phyloP scores from a whole-genome alignment of 2,329 filamentous ascomycete species.

The Cryphonectria parasitica region DNA sequence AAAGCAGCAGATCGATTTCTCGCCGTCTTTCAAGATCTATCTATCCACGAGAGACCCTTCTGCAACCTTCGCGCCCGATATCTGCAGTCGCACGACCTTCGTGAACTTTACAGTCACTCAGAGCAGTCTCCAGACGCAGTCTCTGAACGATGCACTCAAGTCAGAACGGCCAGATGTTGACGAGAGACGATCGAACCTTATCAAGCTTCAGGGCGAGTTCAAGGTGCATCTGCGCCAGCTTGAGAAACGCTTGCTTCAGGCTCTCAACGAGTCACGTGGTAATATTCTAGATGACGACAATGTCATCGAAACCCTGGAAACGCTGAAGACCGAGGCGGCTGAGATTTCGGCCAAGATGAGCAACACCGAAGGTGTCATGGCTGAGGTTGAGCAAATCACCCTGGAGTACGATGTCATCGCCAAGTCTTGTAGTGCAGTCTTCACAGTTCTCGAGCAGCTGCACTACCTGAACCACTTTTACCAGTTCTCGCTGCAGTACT shows the following conservation, averaged over 20 bases:
- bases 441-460: conserved; percentile 93
- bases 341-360: conserved; percentile 96
- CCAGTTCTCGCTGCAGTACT: conserved; percentile 98
- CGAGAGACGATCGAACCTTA: conserved; percentile 92
- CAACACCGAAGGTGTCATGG: conserved; percentile 97
- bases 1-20: conserved; percentile 99
- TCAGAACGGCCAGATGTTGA: conserved; percentile 97
- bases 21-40: conserved; percentile 92
- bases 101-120: conserved; percentile 99
- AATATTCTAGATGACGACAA: conserved; percentile 99
- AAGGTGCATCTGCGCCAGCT: conserved; percentile 96
- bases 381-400: conserved; percentile 94
- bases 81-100: conserved; percentile 97
- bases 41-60: conserved; percentile 95
- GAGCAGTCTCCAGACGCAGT: conserved; percentile 97
- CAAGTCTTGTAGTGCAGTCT: conserved; percentile 93
- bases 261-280: conserved; percentile 94
- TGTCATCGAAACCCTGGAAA: conserved; percentile 97
- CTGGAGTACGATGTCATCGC: conserved; percentile 93
- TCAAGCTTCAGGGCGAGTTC: conserved; percentile 99
- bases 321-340: conserved; percentile 93
- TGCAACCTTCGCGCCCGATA: conserved; percentile 91
- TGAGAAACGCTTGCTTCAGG: conserved; percentile 91
- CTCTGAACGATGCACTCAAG: conserved; percentile 95
- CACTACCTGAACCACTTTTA: conserved; percentile 99